Conservation (phyloP, 306 rosid species). For the Herpetospermum pedunculosum region DNA sequence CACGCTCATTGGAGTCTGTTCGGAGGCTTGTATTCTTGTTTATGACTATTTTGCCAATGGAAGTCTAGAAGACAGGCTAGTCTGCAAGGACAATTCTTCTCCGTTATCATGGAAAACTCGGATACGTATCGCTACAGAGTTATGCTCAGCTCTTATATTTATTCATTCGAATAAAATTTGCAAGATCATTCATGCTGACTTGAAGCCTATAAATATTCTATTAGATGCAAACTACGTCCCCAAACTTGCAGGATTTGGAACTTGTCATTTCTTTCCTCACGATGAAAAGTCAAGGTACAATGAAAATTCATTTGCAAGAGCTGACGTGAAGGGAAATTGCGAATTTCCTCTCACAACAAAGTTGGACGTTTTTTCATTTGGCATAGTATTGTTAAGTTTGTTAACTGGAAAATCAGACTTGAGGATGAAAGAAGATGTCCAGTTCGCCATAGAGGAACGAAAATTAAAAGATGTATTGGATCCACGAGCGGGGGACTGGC, state of each 20-base stretch:
- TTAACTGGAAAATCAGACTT: constrained; percentile 59
- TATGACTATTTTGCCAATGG: constrained; percentile 85
- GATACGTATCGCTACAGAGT: constrained; percentile 53
- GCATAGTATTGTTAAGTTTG: constrained; percentile 49
- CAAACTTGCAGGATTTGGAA: constrained; percentile 83
- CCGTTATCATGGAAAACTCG: constrained; percentile 86
- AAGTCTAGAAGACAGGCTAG: constrained; percentile 78
- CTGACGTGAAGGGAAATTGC: constrained; percentile 41
- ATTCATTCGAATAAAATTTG: constrained; percentile 67
- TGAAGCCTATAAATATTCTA: constrained; percentile 66
- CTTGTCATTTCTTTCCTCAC: constrained; percentile 27
- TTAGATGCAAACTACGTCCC: constrained; percentile 52
- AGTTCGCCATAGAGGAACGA: constrained; percentile 38
- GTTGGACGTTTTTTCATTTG: constrained; percentile 81
- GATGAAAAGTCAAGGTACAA: constrained; percentile 28
- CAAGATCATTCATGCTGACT: constrained; percentile 64
- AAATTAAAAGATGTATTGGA: constrained; percentile 45
- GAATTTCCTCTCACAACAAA: constrained; percentile 46
- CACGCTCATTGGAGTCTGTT: constrained; percentile 67
- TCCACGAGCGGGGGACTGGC: constrained; percentile 92
- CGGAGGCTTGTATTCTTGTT: constrained; percentile 45
- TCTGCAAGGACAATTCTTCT: constrained; percentile 41
- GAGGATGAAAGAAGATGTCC: constrained; percentile 43
- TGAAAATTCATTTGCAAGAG: constrained; percentile 24
- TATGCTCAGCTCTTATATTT: constrained; percentile 68